These are phyloP conservation scores for Calocybe cyanea DNA, from an alignment of 768 basidiomycete species.

Conservation along the genomic window DNA sequence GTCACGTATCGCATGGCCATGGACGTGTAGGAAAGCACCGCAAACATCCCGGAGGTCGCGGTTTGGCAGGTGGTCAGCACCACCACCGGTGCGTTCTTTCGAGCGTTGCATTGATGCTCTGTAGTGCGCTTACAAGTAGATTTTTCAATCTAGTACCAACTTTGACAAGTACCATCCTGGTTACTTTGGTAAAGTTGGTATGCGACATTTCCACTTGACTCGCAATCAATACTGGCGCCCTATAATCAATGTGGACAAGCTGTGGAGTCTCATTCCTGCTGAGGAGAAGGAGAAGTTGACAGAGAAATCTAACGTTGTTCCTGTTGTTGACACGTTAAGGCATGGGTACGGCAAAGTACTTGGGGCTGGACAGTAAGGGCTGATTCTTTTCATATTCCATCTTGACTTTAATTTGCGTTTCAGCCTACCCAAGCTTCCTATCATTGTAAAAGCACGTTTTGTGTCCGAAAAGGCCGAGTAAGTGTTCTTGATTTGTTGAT, in stretches of 20 bases:
- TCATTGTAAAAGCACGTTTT: slow-evolving; percentile 98
- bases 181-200: slow-evolving; percentile 99
- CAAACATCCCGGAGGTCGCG: slow-evolving; percentile 99
- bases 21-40: slow-evolving; percentile 99
- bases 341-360: slow-evolving; percentile 91
- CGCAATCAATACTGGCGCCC: slow-evolving; percentile 91
- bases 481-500: slow-evolving; percentile 22
- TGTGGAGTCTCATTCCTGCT: slow-evolving; percentile 86
- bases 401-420: no score
- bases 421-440: slow-evolving; percentile 87
- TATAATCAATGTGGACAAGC: slow-evolving; percentile 98
- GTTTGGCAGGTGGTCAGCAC: slow-evolving; percentile 99
- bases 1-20: slow-evolving; percentile 99
- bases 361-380: slow-evolving; percentile 85
- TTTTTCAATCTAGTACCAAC: slow-evolving; percentile 64
- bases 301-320: slow-evolving; percentile 77
- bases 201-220: slow-evolving; percentile 96
- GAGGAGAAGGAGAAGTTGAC: slow-evolving; percentile 78
- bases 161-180: slow-evolving; percentile 99
- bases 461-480: slow-evolving; percentile 86
- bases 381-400: no score
- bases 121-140: not conserved
- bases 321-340: slow-evolving; percentile 85
- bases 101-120: not conserved
- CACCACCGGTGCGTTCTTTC: slow-evolving; percentile 84